Conservation (phyloP, 345 rosid species). For the Sisymbrium altissimum region DNA sequence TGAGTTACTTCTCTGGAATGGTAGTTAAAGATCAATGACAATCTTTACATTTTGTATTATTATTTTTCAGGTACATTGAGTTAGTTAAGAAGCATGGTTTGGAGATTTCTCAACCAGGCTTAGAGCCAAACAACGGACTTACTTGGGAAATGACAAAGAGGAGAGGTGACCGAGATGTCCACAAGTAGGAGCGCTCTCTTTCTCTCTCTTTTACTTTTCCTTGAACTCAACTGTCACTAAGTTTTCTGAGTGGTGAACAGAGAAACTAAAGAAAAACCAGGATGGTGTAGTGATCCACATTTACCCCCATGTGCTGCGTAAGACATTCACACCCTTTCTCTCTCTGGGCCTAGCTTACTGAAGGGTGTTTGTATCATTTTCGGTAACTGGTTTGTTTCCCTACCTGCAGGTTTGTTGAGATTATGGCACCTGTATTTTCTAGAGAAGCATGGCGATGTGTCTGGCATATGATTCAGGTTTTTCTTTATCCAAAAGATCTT, state of each 20-base stretch:
- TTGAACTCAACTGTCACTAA: slow-evolving; percentile 36
- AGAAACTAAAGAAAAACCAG: slow-evolving; percentile 71
- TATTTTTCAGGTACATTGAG: slow-evolving; percentile 57
- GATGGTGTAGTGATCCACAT: slow-evolving; percentile 81
- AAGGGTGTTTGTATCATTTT: not conserved
- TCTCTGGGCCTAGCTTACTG: slow-evolving; percentile 1
- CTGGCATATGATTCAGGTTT: slow-evolving; percentile 94
- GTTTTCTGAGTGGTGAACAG: slow-evolving; percentile 37
- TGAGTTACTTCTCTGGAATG: slow-evolving; percentile 24
- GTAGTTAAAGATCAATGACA: slow-evolving; percentile 5
- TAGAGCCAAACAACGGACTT: slow-evolving; percentile 82
- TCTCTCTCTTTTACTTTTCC: not conserved
- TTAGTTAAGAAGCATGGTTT: slow-evolving; percentile 84
- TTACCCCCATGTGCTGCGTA: slow-evolving; percentile 99
- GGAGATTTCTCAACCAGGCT: slow-evolving; percentile 91
- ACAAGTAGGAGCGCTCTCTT: slow-evolving; percentile 59
- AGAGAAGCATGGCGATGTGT: slow-evolving; percentile 92
- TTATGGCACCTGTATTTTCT: slow-evolving; percentile 96
- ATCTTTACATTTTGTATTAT: slow-evolving; percentile 6
- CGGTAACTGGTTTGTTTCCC: not conserved
- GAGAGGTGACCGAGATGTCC: slow-evolving; percentile 73
- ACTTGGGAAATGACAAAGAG: slow-evolving; percentile 98
- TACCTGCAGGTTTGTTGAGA: slow-evolving; percentile 83
- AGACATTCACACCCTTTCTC: slow-evolving; percentile 5
- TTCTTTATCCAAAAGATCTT: slow-evolving; percentile 4